Percentiles rank a stretch among this genome's conserved stretches.
These are phyloP conservation scores for Macrolepiota albuminosa DNA, from an alignment of 768 basidiomycete species.

Conservation along the genomic window DNA sequence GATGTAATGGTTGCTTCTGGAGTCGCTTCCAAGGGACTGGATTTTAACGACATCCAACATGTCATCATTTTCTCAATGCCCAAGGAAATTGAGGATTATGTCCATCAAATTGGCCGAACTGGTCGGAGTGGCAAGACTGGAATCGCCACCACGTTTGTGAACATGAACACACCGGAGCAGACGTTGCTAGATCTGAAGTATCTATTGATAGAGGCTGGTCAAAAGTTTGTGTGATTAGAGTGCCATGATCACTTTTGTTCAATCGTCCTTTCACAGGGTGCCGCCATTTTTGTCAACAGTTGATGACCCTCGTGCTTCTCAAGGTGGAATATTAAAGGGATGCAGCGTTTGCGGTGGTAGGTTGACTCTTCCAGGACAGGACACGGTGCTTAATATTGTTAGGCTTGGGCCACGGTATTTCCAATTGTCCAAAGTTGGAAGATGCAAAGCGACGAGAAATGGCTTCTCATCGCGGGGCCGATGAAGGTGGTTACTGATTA, in stretches of 20 bases:
- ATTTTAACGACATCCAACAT: slow-evolving; percentile 98
- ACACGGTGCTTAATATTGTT: slow-evolving; percentile 1
- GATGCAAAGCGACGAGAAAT: slow-evolving; percentile 88
- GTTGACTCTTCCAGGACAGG: slow-evolving; percentile 13
- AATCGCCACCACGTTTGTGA: slow-evolving; percentile 98
- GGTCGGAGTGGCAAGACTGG: slow-evolving; percentile 98
- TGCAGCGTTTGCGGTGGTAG: slow-evolving; percentile 95
- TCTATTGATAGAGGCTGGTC: slow-evolving; percentile 92
- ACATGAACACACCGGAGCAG: slow-evolving; percentile 96
- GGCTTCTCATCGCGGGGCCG: slow-evolving; percentile 76
- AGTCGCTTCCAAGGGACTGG: slow-evolving; percentile 96
- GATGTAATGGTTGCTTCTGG: slow-evolving; percentile 99
- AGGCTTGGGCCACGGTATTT: slow-evolving; percentile 92
- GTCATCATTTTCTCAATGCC: slow-evolving; percentile 99
- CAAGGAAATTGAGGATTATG: slow-evolving; percentile 99
- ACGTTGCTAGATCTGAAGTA: slow-evolving; percentile 97
- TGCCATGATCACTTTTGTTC: slow-evolving; percentile 1
- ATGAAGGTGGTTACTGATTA: slow-evolving; percentile 45
- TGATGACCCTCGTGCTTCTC: slow-evolving; percentile 83
- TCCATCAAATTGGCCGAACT: slow-evolving; percentile 98
- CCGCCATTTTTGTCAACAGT: slow-evolving; percentile 88
- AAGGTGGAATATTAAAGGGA: slow-evolving; percentile 75
- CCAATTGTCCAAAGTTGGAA: slow-evolving; percentile 95
- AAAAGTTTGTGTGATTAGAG: slow-evolving; percentile 62
- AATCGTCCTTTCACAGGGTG: slow-evolving; percentile 50